A percentile compares a stretch with the other conserved stretches of the same genome.
phyloP scores from a whole-genome alignment of 176 grass and related monocot species.

The Juncus effusus region DNA sequence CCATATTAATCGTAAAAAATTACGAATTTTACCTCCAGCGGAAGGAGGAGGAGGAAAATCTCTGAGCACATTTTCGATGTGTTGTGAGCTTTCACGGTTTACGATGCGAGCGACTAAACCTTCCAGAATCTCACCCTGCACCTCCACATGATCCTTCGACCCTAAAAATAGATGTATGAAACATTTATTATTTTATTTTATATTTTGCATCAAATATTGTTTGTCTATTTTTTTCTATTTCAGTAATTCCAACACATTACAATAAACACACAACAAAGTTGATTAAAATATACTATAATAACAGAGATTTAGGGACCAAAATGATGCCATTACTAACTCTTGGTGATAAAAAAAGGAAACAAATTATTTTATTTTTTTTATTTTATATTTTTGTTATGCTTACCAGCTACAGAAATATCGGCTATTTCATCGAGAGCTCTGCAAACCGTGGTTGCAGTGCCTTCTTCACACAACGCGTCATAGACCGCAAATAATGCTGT shows the following conservation, averaged over 20 bases:
- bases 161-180: slow-evolving; percentile 31
- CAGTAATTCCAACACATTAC: no score
- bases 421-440: slow-evolving; percentile 93
- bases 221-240: no score
- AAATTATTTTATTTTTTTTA: background rate
- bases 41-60: slow-evolving; percentile 52
- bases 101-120: slow-evolving; percentile 93
- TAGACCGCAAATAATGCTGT: slow-evolving; percentile 92
- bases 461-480: slow-evolving; percentile 92
- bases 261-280: no score
- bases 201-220: background rate
- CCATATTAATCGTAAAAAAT: background rate
- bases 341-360: slow-evolving; percentile 6
- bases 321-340: background rate
- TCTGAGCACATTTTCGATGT: slow-evolving; percentile 73
- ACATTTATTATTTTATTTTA: slow-evolving; percentile 1
- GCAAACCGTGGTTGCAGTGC: slow-evolving; percentile 85
- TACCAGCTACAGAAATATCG: slow-evolving; percentile 85
- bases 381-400: background rate
- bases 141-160: slow-evolving; percentile 83
- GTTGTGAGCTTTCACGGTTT: slow-evolving; percentile 59
- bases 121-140: slow-evolving; percentile 97
- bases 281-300: no score
- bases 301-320: background rate
- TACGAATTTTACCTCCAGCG: slow-evolving; percentile 38